Base-by-base conservation (phyloP, 2,329 filamentous ascomycete genomes). In the Pseudocercospora macadamiae region DNA sequence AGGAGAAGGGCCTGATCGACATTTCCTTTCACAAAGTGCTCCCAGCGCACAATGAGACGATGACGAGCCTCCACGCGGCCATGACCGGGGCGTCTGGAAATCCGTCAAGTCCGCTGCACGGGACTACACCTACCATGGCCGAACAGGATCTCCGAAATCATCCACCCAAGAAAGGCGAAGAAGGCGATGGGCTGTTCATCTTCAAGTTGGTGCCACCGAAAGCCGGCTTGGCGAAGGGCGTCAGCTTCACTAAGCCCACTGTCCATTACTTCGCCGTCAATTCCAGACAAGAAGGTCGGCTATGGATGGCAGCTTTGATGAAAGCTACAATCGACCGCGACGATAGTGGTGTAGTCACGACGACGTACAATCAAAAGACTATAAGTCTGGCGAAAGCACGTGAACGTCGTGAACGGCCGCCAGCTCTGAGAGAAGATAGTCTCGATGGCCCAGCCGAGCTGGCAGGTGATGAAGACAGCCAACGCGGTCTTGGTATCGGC, bases 301-400 rank as follows among this genome's bases (percentile, higher is more conserved):
- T 96, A 37, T 99, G 95, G 95, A 99, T 99, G 95, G 95, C 92
- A 3, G 95, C 95, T 4, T 79, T 99, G 52, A 96, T 99, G 91
- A 99, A 99, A 78, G 95, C 95, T 9, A 99, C 95, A 1, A 99
- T 99, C 68, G 93, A 97, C 72, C 89, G 93, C 61, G 95, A 99
- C 67, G 78, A 85, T 69, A 68, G 68, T 54, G 84, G 89, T 61
- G 85, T 89, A 8, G 88, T 96, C 60, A 92, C 91, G 18, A 95
- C 90, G 3, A 96, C 92, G 3, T 97, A 97, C 76, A 93, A 96
- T 72, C 93, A 97, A 73, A 95, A 96, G 80, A 99, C 95, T 0
- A 96, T 99, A 55, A 95, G 90, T 23, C 84, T 99, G 5, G 85
- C 88, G 55, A 96, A 96, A 77, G 95, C 95, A 10, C 87, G 89